Evolutionary conservation across 331 rosid species (phyloP).

Genomic region (Pyrus hybrid): DNA sequence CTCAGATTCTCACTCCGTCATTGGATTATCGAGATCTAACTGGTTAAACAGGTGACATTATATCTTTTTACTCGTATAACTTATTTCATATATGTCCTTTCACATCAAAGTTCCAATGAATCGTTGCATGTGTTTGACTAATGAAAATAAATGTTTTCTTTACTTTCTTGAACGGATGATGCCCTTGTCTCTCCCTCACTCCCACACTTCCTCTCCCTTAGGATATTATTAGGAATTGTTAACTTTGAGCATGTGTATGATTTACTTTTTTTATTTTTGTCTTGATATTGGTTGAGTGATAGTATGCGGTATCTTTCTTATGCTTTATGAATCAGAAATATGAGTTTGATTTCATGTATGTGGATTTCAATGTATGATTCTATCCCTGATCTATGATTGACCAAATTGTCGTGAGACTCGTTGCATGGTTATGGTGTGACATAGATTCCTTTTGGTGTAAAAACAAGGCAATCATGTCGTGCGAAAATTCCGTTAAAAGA

Average conservation of each 20-base stretch:
- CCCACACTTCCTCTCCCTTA: not conserved
- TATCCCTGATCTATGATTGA: not conserved
- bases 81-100: not conserved
- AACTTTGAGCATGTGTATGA: not conserved
- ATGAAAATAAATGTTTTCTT: not conserved
- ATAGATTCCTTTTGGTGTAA: not conserved
- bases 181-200: not conserved
- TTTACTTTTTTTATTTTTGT: not conserved
- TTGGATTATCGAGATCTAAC: conserved; percentile 57
- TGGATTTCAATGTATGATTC: not conserved
- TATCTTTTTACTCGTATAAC: not conserved
- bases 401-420: not conserved
- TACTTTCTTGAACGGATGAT: not conserved
- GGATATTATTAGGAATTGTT: not conserved
- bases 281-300: not conserved
- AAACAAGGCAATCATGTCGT: too few species aligned
- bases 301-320: not conserved
- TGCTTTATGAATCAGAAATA: not conserved
- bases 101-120: not conserved
- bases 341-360: not conserved
- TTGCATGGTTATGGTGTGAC: not conserved
- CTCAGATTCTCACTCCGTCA: conserved; percentile 45
- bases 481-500: not conserved
- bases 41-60: conserved; percentile 64
- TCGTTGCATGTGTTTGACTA: not conserved